Evolutionary conservation across 2,329 filamentous ascomycete species (phyloP).

Genomic region (Proliferodiscus dingleyae): DNA sequence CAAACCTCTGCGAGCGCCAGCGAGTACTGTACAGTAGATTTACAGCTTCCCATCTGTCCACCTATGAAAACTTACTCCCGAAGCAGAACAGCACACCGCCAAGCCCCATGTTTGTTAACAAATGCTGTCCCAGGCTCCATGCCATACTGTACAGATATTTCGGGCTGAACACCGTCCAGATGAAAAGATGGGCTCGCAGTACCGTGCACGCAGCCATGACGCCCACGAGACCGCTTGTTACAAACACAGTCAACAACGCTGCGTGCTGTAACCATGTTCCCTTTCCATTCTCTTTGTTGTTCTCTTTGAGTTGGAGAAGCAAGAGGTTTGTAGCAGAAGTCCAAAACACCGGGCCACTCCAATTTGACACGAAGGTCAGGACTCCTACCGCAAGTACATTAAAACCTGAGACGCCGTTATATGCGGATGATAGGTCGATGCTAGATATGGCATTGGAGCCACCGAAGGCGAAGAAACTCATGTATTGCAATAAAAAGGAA

Average conservation of each 20-base stretch:
- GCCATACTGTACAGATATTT: slow-evolving; percentile 92
- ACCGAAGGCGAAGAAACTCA: slow-evolving; percentile 84
- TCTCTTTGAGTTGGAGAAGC: slow-evolving; percentile 38
- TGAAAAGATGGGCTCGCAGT: slow-evolving; percentile 84
- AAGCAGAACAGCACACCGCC: slow-evolving; percentile 55
- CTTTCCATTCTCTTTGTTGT: slow-evolving; percentile 10
- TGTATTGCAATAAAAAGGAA: slow-evolving; percentile 71
- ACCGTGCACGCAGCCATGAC: slow-evolving; percentile 87
- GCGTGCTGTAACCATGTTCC: slow-evolving; percentile 44
- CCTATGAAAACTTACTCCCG: slow-evolving; percentile 33
- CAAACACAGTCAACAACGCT: slow-evolving; percentile 65
- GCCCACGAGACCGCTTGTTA: slow-evolving; percentile 57
- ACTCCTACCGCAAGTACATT: slow-evolving; percentile 75
- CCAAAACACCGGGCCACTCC: slow-evolving; percentile 90
- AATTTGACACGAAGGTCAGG: slow-evolving; percentile 84
- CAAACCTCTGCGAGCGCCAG: too few species aligned
- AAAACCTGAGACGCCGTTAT: slow-evolving; percentile 84
- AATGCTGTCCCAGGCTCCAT: slow-evolving; percentile 81
- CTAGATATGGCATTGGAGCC: slow-evolving; percentile 93
- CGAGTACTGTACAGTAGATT: too few species aligned
- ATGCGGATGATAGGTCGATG: slow-evolving; percentile 90
- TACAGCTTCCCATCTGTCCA: background rate
- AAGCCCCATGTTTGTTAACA: slow-evolving; percentile 62
- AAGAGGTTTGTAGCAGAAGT: slow-evolving; percentile 59
- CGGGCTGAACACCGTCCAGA: slow-evolving; percentile 98